These are phyloP conservation scores for Thraustochytrium striatum DNA, from an alignment of 352 stramenopile species.

Conservation along the genomic window DNA sequence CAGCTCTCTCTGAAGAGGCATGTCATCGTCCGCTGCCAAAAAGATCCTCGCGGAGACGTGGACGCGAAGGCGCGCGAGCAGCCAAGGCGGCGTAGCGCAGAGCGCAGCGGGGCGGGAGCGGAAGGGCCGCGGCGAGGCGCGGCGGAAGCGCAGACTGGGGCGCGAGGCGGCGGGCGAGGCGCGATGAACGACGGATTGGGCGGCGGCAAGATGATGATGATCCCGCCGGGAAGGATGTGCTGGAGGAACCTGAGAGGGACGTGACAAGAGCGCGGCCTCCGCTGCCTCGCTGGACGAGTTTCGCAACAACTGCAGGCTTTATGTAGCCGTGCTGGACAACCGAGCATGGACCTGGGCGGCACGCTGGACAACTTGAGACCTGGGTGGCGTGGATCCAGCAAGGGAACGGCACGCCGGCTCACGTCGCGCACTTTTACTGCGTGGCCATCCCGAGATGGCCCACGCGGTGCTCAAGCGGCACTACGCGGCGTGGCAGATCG, in stretches of 20 bases:
- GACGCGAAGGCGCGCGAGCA: too few species aligned
- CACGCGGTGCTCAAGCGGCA: conserved; percentile 15
- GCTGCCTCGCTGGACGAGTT: conserved; percentile 13
- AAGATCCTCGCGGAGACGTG: too few species aligned
- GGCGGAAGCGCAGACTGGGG: too few species aligned
- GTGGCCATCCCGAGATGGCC: conserved; percentile 21
- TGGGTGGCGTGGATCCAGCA: conserved; percentile 35
- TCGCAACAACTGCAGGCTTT: conserved; percentile 35
- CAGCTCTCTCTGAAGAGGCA: too few species aligned
- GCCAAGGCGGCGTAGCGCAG: too few species aligned
- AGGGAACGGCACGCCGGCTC: neutral
- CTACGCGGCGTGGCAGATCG: neutral
- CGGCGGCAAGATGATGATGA: neutral
- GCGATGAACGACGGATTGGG: neutral
- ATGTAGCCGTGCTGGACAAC: conserved; percentile 23
- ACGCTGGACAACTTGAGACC: conserved; percentile 35
- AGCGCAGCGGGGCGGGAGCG: too few species aligned
- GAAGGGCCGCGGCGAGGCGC: too few species aligned
- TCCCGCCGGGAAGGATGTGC: neutral
- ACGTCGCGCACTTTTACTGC: conserved; percentile 8
- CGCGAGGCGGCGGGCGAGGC: neutral
- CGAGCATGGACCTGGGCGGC: neutral
- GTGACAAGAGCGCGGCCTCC: neutral
- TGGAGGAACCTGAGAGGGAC: neutral
- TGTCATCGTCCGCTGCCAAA: too few species aligned